phyloP scores from a whole-genome alignment of 306 rosid genomes.

The Gynostemma pentaphyllum region DNA sequence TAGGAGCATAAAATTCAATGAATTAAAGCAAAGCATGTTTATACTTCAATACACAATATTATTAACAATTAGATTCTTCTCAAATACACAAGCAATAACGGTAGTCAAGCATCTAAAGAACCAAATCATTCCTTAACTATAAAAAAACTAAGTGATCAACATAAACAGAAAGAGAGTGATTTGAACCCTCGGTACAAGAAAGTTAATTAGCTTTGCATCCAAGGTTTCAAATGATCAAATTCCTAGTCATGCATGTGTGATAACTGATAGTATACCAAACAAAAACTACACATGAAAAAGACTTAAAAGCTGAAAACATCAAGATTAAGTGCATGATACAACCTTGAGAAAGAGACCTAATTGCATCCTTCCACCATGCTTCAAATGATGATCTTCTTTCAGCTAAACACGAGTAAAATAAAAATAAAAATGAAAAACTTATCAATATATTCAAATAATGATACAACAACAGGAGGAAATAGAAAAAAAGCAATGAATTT shows the following conservation, averaged over 20 bases:
- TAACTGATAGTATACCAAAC: neutral
- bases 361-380: slow-evolving; percentile 98
- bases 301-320: neutral
- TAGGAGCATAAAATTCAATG: neutral
- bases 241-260: neutral
- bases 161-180: too few relatives aligned
- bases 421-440: slow-evolving; percentile 1
- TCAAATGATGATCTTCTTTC: slow-evolving; percentile 95
- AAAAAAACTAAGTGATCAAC: too few relatives aligned
- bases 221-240: neutral
- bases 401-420: slow-evolving; percentile 38
- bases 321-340: neutral
- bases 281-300: neutral
- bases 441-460: neutral
- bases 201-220: neutral
- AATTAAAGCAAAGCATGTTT: neutral
- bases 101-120: too few relatives aligned
- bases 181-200: too few relatives aligned
- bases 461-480: neutral
- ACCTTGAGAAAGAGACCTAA: slow-evolving; percentile 98
- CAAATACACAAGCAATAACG: too few relatives aligned
- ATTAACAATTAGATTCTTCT: neutral
- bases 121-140: too few relatives aligned
- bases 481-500: slow-evolving; percentile 8
- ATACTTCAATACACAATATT: neutral